These are phyloP conservation scores for Albugo candida DNA, from an alignment of 352 stramenopile genomes.

Conservation along the genomic window DNA sequence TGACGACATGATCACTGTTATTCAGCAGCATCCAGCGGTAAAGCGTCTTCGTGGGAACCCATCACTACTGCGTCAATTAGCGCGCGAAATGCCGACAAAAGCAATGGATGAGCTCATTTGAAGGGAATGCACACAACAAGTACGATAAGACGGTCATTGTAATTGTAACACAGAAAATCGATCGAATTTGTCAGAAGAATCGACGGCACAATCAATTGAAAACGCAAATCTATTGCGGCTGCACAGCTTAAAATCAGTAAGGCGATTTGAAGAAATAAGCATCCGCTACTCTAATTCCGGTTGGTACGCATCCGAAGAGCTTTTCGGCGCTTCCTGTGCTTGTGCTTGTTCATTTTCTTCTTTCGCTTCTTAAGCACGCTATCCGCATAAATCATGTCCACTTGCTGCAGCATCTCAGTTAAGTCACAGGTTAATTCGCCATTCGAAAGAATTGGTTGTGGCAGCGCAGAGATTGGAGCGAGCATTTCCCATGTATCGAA, in stretches of 20 bases:
- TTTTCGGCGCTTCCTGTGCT: conserved; percentile 82
- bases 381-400: conserved; percentile 39
- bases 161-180: too few species aligned
- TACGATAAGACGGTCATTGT: too few species aligned
- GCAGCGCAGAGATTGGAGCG: conserved; percentile 17
- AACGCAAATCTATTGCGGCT: too few species aligned
- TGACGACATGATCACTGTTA: background rate
- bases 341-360: conserved; percentile 90
- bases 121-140: background rate
- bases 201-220: too few species aligned
- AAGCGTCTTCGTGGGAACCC: conserved; percentile 16
- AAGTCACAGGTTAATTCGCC: conserved; percentile 19
- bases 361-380: conserved; percentile 78
- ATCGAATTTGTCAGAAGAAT: too few species aligned
- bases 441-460: conserved; percentile 34
- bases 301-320: conserved; percentile 74
- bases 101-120: background rate
- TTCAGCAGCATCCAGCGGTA: conserved; percentile 15
- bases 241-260: too few species aligned
- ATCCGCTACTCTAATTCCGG: conserved; percentile 45
- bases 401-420: conserved; percentile 36
- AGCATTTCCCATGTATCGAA: conserved; percentile 74
- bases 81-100: background rate
- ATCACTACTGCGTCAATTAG: conserved; percentile 2
- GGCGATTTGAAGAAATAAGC: too few species aligned